A percentile compares a stretch with the other conserved stretches of the same genome.
phyloP scores from a whole-genome alignment of 2,329 filamentous ascomycete genomes.

The Colletotrichum sp. region DNA sequence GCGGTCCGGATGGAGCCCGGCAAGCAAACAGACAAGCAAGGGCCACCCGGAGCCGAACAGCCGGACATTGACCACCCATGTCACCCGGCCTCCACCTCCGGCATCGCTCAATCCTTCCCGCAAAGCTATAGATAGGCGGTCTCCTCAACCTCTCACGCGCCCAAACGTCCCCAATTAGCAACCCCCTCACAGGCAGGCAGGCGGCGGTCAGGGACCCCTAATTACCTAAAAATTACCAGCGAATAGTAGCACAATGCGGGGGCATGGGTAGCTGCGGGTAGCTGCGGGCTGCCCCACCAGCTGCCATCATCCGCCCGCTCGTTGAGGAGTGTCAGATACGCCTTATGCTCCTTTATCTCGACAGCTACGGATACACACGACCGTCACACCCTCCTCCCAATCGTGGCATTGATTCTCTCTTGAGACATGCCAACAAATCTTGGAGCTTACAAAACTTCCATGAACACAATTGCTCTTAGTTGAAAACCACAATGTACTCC shows the following conservation, averaged over 20 bases:
- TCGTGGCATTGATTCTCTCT: not conserved
- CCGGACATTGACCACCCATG: not conserved
- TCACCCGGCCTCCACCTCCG: not conserved
- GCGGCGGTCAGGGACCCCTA: conserved; percentile 7
- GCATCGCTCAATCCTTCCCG: not conserved
- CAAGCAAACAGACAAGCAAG: not conserved
- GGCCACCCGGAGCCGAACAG: not conserved
- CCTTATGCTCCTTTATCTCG: conserved; percentile 19
- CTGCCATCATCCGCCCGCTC: not conserved
- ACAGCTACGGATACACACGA: not conserved
- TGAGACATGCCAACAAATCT: not conserved
- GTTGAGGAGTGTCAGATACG: conserved; percentile 10
- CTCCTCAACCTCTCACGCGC: not conserved
- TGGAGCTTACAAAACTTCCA: not conserved
- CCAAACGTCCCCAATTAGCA: not conserved
- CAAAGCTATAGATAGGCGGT: not conserved
- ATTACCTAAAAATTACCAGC: conserved; percentile 11
- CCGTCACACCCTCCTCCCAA: not conserved
- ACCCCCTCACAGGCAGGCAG: not conserved
- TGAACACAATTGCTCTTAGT: not conserved
- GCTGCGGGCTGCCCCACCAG: conserved; percentile 17
- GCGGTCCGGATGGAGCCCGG: not conserved
- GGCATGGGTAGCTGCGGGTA: conserved; percentile 24
- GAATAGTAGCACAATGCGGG: conserved; percentile 15
- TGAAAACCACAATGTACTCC: conserved; percentile 1